A percentile compares a stretch with the other conserved stretches of the same genome.
Conservation (phyloP, 352 stramenopile genomes). For the Globisporangium paddicum region DNA sequence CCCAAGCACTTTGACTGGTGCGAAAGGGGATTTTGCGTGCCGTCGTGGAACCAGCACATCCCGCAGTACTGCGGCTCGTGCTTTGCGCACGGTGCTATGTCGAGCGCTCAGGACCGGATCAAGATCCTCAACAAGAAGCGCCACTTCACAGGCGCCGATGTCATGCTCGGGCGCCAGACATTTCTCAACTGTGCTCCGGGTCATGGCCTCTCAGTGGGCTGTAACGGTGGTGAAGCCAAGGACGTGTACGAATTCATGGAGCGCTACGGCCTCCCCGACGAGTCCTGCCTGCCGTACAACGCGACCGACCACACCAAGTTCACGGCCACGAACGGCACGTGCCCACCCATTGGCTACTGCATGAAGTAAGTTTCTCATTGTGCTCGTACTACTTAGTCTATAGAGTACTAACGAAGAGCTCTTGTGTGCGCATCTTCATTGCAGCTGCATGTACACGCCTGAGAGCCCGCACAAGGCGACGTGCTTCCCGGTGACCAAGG, state of each 20-base stretch:
- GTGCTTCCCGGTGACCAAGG: conserved; percentile 74
- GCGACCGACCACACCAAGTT: conserved; percentile 83
- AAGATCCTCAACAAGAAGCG: conserved; percentile 74
- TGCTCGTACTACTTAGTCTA: background rate
- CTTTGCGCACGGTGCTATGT: conserved; percentile 74
- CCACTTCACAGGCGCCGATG: conserved; percentile 54
- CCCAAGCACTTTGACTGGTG: conserved; percentile 90
- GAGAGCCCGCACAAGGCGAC: conserved; percentile 29
- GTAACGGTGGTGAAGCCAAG: conserved; percentile 59
- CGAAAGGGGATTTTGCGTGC: conserved; percentile 67
- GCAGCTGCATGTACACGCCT: conserved; percentile 76
- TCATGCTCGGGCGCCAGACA: conserved; percentile 76
- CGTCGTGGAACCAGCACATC: conserved; percentile 85
- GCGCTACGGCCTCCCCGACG: conserved; percentile 65
- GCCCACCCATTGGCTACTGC: conserved; percentile 70
- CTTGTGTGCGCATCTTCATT: background rate
- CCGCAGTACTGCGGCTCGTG: conserved; percentile 87
- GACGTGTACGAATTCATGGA: conserved; percentile 84
- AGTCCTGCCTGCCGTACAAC: conserved; percentile 80
- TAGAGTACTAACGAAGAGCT: background rate
- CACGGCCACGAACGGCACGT: conserved; percentile 55
- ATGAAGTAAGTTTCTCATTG: conserved; percentile 58
- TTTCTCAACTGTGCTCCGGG: conserved; percentile 80
- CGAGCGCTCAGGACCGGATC: conserved; percentile 72
- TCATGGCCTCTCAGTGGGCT: conserved; percentile 59